These are phyloP conservation scores for Cetraspora pellucida DNA, from an alignment of 192 early-diverging fungal species.

Conservation along the genomic window DNA sequence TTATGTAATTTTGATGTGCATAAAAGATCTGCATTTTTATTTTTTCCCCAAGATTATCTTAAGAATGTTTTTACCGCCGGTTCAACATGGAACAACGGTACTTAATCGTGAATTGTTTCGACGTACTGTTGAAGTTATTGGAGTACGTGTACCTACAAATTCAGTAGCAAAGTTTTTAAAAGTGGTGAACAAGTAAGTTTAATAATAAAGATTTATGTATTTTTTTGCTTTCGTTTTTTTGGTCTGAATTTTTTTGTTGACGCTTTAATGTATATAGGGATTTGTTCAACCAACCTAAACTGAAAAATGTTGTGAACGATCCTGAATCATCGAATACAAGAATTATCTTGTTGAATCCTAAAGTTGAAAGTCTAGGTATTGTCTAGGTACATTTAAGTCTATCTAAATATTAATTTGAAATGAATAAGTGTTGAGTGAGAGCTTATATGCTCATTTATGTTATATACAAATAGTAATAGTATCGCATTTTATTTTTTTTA, in stretches of 20 bases:
- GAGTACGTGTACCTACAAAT: conserved; percentile 61
- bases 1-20: no score
- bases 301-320: conserved; percentile 68
- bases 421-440: neutral
- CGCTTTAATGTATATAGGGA: conserved; percentile 41
- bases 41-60: no score
- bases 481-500: conserved; percentile 6
- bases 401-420: neutral
- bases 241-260: neutral
- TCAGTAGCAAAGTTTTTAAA: conserved; percentile 51
- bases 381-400: neutral
- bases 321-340: conserved; percentile 53
- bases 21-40: no score
- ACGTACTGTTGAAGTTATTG: conserved; percentile 55
- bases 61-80: conserved; percentile 55
- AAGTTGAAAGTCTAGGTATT: conserved; percentile 44
- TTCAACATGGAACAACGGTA: conserved; percentile 62
- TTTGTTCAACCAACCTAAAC: conserved; percentile 63
- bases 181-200: conserved; percentile 37
- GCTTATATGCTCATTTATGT: neutral
- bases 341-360: conserved; percentile 50
- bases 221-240: neutral
- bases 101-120: conserved; percentile 67
- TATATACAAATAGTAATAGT: neutral
- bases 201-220: neutral